Base-by-base conservation (phyloP, 768 basidiomycete species). In the Termitomyces sp. region DNA sequence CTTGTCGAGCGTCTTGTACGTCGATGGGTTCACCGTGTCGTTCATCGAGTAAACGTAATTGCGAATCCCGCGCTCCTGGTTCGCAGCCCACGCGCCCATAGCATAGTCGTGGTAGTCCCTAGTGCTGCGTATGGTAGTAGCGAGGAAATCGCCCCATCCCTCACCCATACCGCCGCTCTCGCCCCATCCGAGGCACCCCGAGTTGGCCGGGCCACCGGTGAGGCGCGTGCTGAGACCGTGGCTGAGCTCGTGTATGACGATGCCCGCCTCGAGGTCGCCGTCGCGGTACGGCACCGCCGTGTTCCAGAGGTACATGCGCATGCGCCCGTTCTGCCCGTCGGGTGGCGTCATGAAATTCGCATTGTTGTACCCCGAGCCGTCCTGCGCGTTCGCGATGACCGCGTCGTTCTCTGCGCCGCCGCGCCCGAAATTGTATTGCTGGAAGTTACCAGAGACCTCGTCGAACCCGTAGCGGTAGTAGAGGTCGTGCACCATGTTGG, bases 131-230 rank as follows among this genome's bases (percentile, higher is more conserved):
- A 94, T 88, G 0, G 84, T 84, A 0, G 94, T 98, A 5, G 94
- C 95, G 50, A 97, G 74, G 75, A 87, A 94, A 64, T 94, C 91
- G 61, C 94, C 94, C 94, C 94, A 97, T 14, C 94, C 94, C 73
- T 97, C 94, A 63, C 95, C 95, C 95, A 98, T 98, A 26, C 94
- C 96, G 39, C 96, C 96, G 27, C 86, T 80, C 75, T 98, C 94
- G 52, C 96, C 95, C 87, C 90, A 98, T 12, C 92, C 93, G 56
- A 98, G 85, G 69, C 95, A 97, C 2, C 90, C 91, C 31, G 92
- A 94, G 74, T 96, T 92, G 54, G 83, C 79, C 0, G 94, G 94
- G 3, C 96, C 96, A 70, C 96, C 96, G 7, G 96, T 98, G 60
- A 98, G 71, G 65, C 96, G 89, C 3, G 94, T 99, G 68, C 90